Evolutionary conservation across 2,329 filamentous ascomycete species (phyloP).

Genomic region (Xylariaceae sp.): DNA sequence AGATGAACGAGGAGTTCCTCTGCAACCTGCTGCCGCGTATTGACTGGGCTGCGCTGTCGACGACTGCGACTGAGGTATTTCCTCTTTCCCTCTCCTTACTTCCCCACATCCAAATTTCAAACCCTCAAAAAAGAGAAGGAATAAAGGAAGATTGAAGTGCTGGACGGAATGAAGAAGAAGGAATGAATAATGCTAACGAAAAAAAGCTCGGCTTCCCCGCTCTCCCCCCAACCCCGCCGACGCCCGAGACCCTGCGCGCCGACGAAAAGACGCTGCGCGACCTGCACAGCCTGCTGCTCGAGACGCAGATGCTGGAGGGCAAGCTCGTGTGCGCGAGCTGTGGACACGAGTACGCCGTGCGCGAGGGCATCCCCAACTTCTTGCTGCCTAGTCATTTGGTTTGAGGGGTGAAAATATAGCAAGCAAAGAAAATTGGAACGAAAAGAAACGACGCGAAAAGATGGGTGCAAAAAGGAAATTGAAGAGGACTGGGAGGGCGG

Average conservation of each 20-base stretch:
- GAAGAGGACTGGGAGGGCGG: background rate
- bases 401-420: slow-evolving; percentile 28
- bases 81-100: background rate
- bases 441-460: background rate
- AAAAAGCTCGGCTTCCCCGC: slow-evolving; percentile 70
- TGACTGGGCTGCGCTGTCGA: slow-evolving; percentile 78
- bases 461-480: background rate
- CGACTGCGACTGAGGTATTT: slow-evolving; percentile 68
- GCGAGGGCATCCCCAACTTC: slow-evolving; percentile 96
- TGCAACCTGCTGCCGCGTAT: slow-evolving; percentile 79
- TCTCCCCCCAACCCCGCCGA: slow-evolving; percentile 61
- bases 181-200: background rate
- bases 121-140: background rate
- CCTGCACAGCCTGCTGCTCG: slow-evolving; percentile 74
- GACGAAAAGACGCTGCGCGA: slow-evolving; percentile 70
- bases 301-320: slow-evolving; percentile 85
- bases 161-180: background rate
- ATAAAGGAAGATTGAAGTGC: background rate
- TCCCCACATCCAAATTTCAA: background rate
- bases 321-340: slow-evolving; percentile 88
- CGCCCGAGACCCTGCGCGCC: slow-evolving; percentile 54
- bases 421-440: background rate
- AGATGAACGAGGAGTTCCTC: slow-evolving; percentile 75
- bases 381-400: slow-evolving; percentile 88
- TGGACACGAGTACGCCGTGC: slow-evolving; percentile 87